Base-by-base conservation (phyloP, 805 yeast genomes). In the Pichia cephalocereana region DNA sequence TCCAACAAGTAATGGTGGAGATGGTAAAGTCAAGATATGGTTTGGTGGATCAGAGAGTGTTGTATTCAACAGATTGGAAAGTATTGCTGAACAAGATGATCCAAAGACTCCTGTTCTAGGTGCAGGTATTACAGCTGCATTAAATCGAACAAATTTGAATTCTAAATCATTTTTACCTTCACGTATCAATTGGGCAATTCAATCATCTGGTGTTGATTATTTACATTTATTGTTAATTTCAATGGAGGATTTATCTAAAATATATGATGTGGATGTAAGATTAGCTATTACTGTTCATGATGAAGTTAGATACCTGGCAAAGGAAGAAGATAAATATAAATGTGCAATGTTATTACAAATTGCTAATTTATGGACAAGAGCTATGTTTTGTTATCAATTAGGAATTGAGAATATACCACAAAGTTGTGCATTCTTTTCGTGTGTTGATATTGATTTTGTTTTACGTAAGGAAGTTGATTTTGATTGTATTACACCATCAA, bases 121-220 rank as follows among this genome's bases (percentile, higher is more conserved):
- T 1, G 96, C 97, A 6, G 86, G 95, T 14, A 88, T 93, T 43
- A 93, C 99, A 0, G 79, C 79, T 49, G 96, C 98, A 0, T 69
- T 93, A 49, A 75, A 76, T 55, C 75, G 77, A 40, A 69, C 70
- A 46, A 82, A 91, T 62, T 70, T 93, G 56, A 79, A 77, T 40
- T 69, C 77, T 38, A 77, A 77, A 52, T 69, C 79, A 1, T 93
- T 83, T 61, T 67, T 93, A 54, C 93, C 99, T 0, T 88, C 96
- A 2, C 68, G 99, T 58, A 83, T 90, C 53, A 93, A 93, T 60
- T 93, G 99, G 99, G 87, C 96, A 0, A 93, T 93, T 61, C 99
- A 93, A 64, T 87, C 96, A 23, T 87, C 96, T 1, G 99, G 99
- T 37, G 99, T 95, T 18, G 99, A 93, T 63, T 93, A 95, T 60